Conservation (phyloP, 306 rosid genomes). For the Carpinus viminea region DNA sequence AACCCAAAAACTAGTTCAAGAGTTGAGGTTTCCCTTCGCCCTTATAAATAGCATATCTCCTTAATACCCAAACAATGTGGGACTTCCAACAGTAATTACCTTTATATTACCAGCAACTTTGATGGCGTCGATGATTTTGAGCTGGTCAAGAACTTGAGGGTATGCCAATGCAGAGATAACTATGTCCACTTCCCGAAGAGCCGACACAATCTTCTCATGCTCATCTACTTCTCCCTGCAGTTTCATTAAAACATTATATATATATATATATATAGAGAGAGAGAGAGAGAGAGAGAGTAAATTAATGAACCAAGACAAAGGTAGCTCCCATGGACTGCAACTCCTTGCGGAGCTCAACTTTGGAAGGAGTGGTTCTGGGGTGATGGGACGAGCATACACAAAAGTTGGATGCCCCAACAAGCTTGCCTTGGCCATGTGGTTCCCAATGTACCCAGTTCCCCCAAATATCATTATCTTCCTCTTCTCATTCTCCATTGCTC, state of each 20-base stretch:
- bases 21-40: too few relatives aligned
- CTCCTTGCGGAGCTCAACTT: conserved; percentile 17
- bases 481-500: conserved; percentile 17
- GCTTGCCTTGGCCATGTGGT: conserved; percentile 46
- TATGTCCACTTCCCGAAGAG: conserved; percentile 33
- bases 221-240: conserved; percentile 37
- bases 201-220: conserved; percentile 26
- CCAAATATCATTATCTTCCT: conserved; percentile 40
- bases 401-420: conserved; percentile 40
- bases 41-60: too few relatives aligned
- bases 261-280: background rate
- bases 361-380: conserved; percentile 20
- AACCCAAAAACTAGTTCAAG: too few relatives aligned
- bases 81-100: too few relatives aligned
- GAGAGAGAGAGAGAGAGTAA: background rate
- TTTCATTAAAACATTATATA: too few relatives aligned
- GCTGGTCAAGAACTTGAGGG: conserved; percentile 37
- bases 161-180: conserved; percentile 30
- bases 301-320: conserved; percentile 21
- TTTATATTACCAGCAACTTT: conserved; percentile 38
- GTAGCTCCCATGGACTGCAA: conserved; percentile 38
- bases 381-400: conserved; percentile 35
- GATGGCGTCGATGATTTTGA: conserved; percentile 39
- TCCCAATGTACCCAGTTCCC: conserved; percentile 52
- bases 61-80: too few relatives aligned